Percentiles rank a stretch among this genome's conserved stretches.
phyloP scores from a whole-genome alignment of 192 early-diverging fungal species.

The Coemansia sp. region DNA sequence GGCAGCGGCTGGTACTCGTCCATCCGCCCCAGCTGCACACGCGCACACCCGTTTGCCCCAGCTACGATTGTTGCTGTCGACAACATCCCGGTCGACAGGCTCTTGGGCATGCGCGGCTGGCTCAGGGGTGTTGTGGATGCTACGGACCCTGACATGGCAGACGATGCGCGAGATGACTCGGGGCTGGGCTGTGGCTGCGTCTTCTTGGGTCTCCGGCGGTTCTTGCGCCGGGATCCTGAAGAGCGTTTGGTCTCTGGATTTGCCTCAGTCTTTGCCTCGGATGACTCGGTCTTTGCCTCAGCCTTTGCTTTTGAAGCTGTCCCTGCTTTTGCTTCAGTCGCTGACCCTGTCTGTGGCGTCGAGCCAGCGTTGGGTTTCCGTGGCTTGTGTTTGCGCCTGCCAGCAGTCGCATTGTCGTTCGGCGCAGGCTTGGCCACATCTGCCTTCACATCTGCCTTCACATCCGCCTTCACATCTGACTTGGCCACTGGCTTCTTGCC shows the following conservation, averaged over 20 bases:
- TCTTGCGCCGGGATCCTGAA: neutral
- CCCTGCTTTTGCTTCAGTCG: neutral
- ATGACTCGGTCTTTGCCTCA: neutral
- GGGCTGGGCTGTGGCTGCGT: neutral
- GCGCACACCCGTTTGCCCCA: conserved; percentile 42
- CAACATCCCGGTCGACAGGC: conserved; percentile 8
- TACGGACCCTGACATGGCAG: neutral
- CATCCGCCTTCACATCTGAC: neutral
- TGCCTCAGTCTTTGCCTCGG: neutral
- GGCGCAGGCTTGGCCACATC: neutral
- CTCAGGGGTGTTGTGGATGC: no score
- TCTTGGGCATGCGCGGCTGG: conserved; percentile 3
- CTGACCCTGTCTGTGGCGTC: neutral
- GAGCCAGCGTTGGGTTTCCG: neutral
- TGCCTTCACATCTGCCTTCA: neutral
- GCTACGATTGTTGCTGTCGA: conserved; percentile 31
- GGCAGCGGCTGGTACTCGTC: conserved; percentile 10
- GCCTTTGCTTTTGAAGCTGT: neutral
- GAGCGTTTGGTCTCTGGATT: neutral
- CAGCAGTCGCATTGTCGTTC: neutral
- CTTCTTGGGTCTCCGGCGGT: neutral
- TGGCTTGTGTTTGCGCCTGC: neutral
- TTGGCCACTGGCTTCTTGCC: neutral
- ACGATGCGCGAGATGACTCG: neutral
- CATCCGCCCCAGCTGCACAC: conserved; percentile 17